Conservation (phyloP, 164 flowering plant genomes). For the Warburgia ugandensis region DNA sequence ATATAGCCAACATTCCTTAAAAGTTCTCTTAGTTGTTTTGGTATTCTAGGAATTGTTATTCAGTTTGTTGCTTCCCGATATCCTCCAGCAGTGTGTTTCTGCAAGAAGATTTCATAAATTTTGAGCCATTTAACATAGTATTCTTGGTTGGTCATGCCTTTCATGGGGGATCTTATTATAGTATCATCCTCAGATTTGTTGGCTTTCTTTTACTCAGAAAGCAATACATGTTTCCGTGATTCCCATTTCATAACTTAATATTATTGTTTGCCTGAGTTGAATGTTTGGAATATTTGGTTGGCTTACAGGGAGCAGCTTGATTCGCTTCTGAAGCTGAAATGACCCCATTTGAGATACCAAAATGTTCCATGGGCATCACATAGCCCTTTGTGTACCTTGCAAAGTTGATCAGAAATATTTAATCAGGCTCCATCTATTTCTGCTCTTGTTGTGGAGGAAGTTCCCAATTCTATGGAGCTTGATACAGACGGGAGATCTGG, state of each 20-base stretch:
- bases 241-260: background rate
- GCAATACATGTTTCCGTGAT: background rate
- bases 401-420: constrained; percentile 39
- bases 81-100: too few species aligned
- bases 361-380: constrained; percentile 83
- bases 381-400: constrained; percentile 48
- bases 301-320: constrained; percentile 90
- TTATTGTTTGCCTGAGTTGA: constrained; percentile 21
- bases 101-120: too few species aligned
- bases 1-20: constrained; percentile 14
- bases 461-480: constrained; percentile 28
- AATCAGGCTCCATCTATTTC: constrained; percentile 30
- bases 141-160: background rate
- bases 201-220: background rate
- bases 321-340: constrained; percentile 61
- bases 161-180: background rate
- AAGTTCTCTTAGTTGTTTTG: constrained; percentile 11
- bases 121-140: background rate
- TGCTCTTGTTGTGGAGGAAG: constrained; percentile 31
- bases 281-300: constrained; percentile 38
- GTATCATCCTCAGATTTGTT: constrained; percentile 3
- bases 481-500: constrained; percentile 34
- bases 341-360: constrained; percentile 59
- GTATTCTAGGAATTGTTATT: constrained; percentile 6
- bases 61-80: too few species aligned